Percentiles rank a stretch among this genome's conserved stretches.
These are phyloP conservation scores for Colletotrichum melonis DNA, from an alignment of 2,329 filamentous ascomycete genomes.

Conservation along the genomic window DNA sequence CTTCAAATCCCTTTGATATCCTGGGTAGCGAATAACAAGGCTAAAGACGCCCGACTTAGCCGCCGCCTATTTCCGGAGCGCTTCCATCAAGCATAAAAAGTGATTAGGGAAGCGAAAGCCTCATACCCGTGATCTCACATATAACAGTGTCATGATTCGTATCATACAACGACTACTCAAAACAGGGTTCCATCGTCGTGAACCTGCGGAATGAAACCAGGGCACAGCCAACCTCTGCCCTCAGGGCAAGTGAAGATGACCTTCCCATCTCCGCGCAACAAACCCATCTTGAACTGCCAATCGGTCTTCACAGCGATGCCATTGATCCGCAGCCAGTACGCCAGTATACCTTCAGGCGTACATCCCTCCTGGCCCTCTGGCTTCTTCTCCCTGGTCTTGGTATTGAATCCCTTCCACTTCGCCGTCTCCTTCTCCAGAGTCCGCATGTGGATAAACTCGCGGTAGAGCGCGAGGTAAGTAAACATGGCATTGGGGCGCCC, in stretches of 20 bases:
- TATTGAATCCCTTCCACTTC: slow-evolving; percentile 37
- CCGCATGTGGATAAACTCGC: slow-evolving; percentile 34
- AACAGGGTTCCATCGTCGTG: slow-evolving; percentile 32
- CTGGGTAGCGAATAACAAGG: slow-evolving; percentile 3
- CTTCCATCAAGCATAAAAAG: not conserved
- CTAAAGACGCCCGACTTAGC: not conserved
- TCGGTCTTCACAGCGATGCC: slow-evolving; percentile 38
- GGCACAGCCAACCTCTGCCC: slow-evolving; percentile 31
- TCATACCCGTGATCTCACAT: not conserved
- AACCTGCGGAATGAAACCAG: slow-evolving; percentile 32
- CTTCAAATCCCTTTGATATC: slow-evolving; percentile 31
- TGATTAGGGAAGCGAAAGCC: not conserved
- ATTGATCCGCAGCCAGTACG: slow-evolving; percentile 37
- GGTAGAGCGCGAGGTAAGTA: slow-evolving; percentile 36
- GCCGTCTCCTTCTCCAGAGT: slow-evolving; percentile 28
- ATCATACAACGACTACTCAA: not conserved
- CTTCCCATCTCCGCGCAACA: slow-evolving; percentile 33
- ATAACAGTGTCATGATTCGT: not conserved
- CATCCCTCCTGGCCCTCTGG: slow-evolving; percentile 31
- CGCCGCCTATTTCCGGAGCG: not conserved
- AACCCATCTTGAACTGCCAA: slow-evolving; percentile 37
- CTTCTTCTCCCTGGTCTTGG: slow-evolving; percentile 31
- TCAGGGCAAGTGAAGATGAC: slow-evolving; percentile 37
- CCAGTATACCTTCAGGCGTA: slow-evolving; percentile 36
- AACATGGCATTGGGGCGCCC: slow-evolving; percentile 36